Evolutionary conservation across 768 basidiomycete genomes (phyloP).

Genomic region (Xerocomellus dryophilus): DNA sequence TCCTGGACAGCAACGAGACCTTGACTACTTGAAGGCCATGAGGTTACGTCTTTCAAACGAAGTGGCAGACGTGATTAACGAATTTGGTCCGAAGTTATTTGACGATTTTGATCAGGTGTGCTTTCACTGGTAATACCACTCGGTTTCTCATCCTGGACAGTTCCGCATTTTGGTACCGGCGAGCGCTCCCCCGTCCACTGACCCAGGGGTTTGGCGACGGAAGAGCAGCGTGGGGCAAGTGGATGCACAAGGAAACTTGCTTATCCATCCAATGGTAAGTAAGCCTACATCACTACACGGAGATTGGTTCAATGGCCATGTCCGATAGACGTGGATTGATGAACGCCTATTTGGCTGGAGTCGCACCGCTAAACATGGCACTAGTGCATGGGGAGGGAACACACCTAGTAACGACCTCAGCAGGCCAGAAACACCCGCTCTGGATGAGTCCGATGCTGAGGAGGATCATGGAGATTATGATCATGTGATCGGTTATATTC

Average conservation of each 20-base stretch:
- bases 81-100: slow-evolving; percentile 84
- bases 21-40: slow-evolving; percentile 72
- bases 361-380: slow-evolving; percentile 71
- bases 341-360: slow-evolving; percentile 94
- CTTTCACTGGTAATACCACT: background rate
- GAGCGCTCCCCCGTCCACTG: slow-evolving; percentile 75
- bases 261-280: slow-evolving; percentile 83
- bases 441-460: slow-evolving; percentile 71
- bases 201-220: slow-evolving; percentile 72
- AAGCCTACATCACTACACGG: slow-evolving; percentile 13
- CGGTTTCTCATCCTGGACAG: slow-evolving; percentile 35
- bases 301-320: background rate
- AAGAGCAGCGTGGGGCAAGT: slow-evolving; percentile 80
- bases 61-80: slow-evolving; percentile 78
- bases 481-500: slow-evolving; percentile 71
- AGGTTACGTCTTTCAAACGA: slow-evolving; percentile 78
- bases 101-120: slow-evolving; percentile 82
- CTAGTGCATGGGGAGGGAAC: slow-evolving; percentile 78
- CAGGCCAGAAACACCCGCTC: slow-evolving; percentile 68
- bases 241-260: slow-evolving; percentile 79
- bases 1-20: slow-evolving; percentile 81
- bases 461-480: slow-evolving; percentile 92
- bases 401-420: slow-evolving; percentile 56
- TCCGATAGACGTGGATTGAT: slow-evolving; percentile 74
- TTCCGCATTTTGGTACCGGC: slow-evolving; percentile 80